Conservation (phyloP, 2,329 filamentous ascomycete species). For the Monosporascus sp. region DNA sequence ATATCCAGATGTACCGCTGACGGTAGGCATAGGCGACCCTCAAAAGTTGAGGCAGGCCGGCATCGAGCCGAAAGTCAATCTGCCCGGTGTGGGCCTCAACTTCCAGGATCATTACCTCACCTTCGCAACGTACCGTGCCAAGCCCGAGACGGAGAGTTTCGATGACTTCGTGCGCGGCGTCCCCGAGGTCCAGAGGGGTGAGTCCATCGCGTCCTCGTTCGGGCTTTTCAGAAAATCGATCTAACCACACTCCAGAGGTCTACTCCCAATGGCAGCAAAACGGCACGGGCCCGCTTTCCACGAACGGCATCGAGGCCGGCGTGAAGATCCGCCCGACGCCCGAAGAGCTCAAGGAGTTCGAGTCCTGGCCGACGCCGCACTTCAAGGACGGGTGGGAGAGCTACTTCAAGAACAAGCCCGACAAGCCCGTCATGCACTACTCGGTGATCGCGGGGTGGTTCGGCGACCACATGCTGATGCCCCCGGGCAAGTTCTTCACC, state of each 20-base stretch:
- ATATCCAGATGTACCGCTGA: not conserved
- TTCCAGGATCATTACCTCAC: slow-evolving; percentile 75
- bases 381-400: slow-evolving; percentile 73
- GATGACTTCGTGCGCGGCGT: slow-evolving; percentile 76
- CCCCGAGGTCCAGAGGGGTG: slow-evolving; percentile 63
- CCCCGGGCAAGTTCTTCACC: slow-evolving; percentile 74
- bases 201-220: slow-evolving; percentile 9
- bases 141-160: slow-evolving; percentile 71
- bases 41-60: slow-evolving; percentile 65
- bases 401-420: slow-evolving; percentile 80
- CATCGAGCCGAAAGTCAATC: slow-evolving; percentile 64
- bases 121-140: slow-evolving; percentile 66
- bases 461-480: slow-evolving; percentile 58
- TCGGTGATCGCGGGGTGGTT: slow-evolving; percentile 67
- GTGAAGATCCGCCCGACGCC: slow-evolving; percentile 71
- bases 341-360: slow-evolving; percentile 63
- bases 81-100: slow-evolving; percentile 70
- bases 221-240: not conserved
- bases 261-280: slow-evolving; percentile 76
- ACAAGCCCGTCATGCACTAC: slow-evolving; percentile 87
- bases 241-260: slow-evolving; percentile 40
- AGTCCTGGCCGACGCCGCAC: slow-evolving; percentile 68
- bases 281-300: slow-evolving; percentile 71
- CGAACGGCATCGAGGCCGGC: slow-evolving; percentile 75
- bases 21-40: slow-evolving; percentile 45